A percentile compares a stretch with the other conserved stretches of the same genome.
These are phyloP conservation scores for Elsinoe batatas DNA, from an alignment of 2,329 filamentous ascomycete species.

Conservation along the genomic window DNA sequence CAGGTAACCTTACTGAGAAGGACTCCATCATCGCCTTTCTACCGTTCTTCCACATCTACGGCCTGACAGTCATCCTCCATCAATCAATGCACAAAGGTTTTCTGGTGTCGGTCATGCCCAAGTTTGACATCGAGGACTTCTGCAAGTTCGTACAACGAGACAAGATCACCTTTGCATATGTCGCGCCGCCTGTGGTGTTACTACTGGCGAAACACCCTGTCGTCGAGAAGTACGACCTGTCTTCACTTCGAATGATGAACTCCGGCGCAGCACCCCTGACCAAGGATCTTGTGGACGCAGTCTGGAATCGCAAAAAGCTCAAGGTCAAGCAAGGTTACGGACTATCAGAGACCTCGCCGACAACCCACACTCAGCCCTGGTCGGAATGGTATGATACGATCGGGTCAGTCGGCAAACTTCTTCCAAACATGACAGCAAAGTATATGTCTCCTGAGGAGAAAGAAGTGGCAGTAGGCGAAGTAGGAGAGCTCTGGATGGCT, in stretches of 20 bases:
- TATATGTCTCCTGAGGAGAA: constrained; percentile 56
- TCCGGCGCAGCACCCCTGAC: constrained; percentile 81
- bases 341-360: constrained; percentile 75
- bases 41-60: constrained; percentile 89
- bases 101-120: constrained; percentile 60
- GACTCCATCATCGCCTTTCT: constrained; percentile 71
- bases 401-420: constrained; percentile 66
- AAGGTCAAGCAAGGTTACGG: constrained; percentile 91
- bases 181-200: constrained; percentile 77
- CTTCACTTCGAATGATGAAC: constrained; percentile 70
- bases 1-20: constrained; percentile 43
- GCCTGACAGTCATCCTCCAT: constrained; percentile 65
- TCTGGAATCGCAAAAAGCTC: constrained; percentile 64
- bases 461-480: constrained; percentile 53
- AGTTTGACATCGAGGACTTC: constrained; percentile 73
- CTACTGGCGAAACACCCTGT: constrained; percentile 68
- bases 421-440: constrained; percentile 72
- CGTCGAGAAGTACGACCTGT: constrained; percentile 72
- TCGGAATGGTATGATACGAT: constrained; percentile 66
- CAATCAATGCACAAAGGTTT: constrained; percentile 56
- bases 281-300: constrained; percentile 63
- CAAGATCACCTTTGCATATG: constrained; percentile 65
- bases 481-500: constrained; percentile 54
- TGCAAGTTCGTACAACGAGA: constrained; percentile 67
- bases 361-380: constrained; percentile 60